Conservation (phyloP, 306 rosid species). For the Adenanthera pavonina region DNA sequence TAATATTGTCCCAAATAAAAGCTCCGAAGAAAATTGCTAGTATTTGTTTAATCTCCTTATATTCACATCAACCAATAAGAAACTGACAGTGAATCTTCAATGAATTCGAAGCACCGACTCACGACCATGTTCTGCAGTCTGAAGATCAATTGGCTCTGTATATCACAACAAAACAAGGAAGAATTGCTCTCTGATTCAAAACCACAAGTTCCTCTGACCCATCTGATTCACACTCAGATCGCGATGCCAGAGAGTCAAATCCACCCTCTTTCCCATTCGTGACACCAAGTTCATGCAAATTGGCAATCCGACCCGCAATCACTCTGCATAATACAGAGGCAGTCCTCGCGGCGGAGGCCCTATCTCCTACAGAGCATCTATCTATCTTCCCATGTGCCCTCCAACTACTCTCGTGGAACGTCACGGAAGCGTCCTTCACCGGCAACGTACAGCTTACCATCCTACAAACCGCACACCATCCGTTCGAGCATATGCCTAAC, state of each 20-base stretch:
- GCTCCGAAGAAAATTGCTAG: background rate
- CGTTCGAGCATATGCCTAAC: background rate
- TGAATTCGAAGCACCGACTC: background rate
- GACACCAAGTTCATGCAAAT: conserved; percentile 12
- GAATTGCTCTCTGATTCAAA: conserved; percentile 41
- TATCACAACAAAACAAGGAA: conserved; percentile 50
- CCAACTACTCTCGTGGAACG: conserved; percentile 34
- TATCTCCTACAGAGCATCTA: background rate
- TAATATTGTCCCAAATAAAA: background rate
- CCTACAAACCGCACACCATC: conserved; percentile 39
- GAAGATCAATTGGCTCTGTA: conserved; percentile 1
- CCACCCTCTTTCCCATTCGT: conserved; percentile 26
- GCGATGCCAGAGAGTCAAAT: conserved; percentile 41
- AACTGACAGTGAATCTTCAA: background rate
- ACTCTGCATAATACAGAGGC: conserved; percentile 45
- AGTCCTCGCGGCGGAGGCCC: conserved; percentile 11
- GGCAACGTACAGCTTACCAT: conserved; percentile 11
- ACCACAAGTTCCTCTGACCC: conserved; percentile 29
- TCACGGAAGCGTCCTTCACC: background rate
- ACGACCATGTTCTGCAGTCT: background rate
- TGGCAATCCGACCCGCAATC: conserved; percentile 36
- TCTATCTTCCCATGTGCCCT: conserved; percentile 42
- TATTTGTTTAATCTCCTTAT: background rate
- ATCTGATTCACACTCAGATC: background rate
- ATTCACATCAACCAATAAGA: background rate